Percentiles rank a stretch among this genome's conserved stretches.
Evolutionary conservation across 768 basidiomycete species (phyloP).

Genomic region (Pisolithus microcarpus): DNA sequence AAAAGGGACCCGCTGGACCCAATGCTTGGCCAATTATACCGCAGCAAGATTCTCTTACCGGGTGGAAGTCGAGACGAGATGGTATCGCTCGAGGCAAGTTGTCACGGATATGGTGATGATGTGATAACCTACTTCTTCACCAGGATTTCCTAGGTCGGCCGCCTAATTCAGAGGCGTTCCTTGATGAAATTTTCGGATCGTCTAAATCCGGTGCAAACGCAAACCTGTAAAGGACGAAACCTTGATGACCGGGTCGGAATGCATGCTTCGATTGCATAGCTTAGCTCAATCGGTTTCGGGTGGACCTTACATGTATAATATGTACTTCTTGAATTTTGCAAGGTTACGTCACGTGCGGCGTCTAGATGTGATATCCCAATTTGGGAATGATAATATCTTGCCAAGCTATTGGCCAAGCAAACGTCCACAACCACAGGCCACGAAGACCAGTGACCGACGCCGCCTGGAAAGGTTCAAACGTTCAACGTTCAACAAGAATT

Average conservation of each 20-base stretch:
- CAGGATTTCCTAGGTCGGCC: conserved; percentile 70
- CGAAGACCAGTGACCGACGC: no score
- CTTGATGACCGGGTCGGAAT: neutral
- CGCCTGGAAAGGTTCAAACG: no score
- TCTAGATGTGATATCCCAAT: no score
- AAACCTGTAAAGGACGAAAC: conserved; percentile 20
- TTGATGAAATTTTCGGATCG: conserved; percentile 55
- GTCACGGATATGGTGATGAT: no score
- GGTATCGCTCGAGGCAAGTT: conserved; percentile 63
- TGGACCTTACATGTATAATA: no score
- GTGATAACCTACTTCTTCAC: neutral
- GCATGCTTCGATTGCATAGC: neutral
- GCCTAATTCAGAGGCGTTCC: conserved; percentile 70
- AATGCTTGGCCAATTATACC: conserved; percentile 56
- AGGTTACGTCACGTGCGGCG: no score
- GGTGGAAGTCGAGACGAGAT: conserved; percentile 78
- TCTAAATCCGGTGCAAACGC: conserved; percentile 26
- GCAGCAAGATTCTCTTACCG: conserved; percentile 64
- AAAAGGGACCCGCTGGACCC: conserved; percentile 69
- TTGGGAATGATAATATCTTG: no score
- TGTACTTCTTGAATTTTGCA: no score
- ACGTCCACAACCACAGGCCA: no score
- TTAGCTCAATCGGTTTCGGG: no score
- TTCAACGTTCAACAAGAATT: no score
- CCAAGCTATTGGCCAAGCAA: no score